Conservation (phyloP, 495 filamentous ascomycete species). For the Neurospora tetraspora region DNA sequence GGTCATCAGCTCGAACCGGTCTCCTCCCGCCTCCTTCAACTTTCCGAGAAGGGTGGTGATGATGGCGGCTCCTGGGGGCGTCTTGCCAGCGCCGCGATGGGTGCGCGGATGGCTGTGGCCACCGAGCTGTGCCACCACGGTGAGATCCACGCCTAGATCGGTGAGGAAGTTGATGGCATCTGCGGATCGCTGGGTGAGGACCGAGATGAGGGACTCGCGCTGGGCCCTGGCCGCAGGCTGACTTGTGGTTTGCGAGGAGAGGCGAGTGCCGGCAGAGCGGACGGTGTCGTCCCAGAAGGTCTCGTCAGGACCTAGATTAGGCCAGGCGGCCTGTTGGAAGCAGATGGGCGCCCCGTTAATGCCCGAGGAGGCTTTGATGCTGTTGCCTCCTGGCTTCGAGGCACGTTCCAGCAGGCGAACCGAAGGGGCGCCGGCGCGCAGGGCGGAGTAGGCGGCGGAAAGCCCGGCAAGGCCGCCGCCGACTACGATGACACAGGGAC, state of each 20-base stretch:
- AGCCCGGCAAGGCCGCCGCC: constrained; percentile 45
- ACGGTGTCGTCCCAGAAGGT: constrained; percentile 45
- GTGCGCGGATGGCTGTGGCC: constrained; percentile 45
- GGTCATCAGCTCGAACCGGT: constrained; percentile 36
- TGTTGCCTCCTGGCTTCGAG: constrained; percentile 49
- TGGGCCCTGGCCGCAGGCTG: background rate
- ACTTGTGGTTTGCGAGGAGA: constrained; percentile 7
- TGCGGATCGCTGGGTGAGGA: constrained; percentile 29
- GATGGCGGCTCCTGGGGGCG: constrained; percentile 45
- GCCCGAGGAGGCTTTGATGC: constrained; percentile 52
- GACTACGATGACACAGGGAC: constrained; percentile 33
- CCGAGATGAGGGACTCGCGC: constrained; percentile 33
- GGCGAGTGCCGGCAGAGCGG: constrained; percentile 32
- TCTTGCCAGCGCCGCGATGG: constrained; percentile 39
- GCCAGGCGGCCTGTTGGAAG: constrained; percentile 30
- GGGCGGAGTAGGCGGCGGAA: constrained; percentile 37
- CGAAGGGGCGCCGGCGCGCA: constrained; percentile 27
- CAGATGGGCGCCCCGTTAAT: constrained; percentile 50
- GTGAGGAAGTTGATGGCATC: constrained; percentile 43
- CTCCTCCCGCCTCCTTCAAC: constrained; percentile 29
- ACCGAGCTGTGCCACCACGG: constrained; percentile 42
- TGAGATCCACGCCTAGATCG: constrained; percentile 43
- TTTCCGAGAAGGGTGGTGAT: constrained; percentile 37
- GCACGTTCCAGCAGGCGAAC: constrained; percentile 45
- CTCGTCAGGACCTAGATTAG: constrained; percentile 17